phyloP scores from a whole-genome alignment of 345 rosid genomes.

The Linum usitatissimum region DNA sequence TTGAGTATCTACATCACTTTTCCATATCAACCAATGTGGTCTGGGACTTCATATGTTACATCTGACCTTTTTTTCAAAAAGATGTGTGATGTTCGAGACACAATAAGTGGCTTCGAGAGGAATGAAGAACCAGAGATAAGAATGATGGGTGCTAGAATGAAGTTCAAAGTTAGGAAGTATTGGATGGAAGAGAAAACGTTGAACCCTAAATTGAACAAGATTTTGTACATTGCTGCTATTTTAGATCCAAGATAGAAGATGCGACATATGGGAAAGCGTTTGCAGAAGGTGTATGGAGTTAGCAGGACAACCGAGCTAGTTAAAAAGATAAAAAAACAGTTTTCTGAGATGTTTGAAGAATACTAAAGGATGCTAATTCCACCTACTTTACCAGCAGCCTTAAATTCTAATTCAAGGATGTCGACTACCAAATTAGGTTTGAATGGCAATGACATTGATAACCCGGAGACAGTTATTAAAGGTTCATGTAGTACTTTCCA shows the following conservation, averaged over 20 bases:
- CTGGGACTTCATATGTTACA: neutral
- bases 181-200: neutral
- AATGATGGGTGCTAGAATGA: neutral
- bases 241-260: neutral
- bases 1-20: neutral
- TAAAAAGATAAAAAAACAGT: too few relatives aligned
- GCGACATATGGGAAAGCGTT: neutral
- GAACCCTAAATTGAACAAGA: neutral
- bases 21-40: neutral
- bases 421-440: too few relatives aligned
- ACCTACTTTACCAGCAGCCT: too few relatives aligned
- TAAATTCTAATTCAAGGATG: too few relatives aligned
- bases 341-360: too few relatives aligned
- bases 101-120: neutral
- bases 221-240: neutral
- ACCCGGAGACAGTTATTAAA: too few relatives aligned
- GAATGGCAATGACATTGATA: too few relatives aligned
- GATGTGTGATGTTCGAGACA: neutral
- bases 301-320: neutral
- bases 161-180: neutral
- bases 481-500: too few relatives aligned
- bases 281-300: neutral
- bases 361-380: too few relatives aligned
- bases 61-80: neutral
- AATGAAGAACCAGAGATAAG: neutral